phyloP scores from a whole-genome alignment of 2,329 filamentous ascomycete genomes.

The Orbilia oligospora region DNA sequence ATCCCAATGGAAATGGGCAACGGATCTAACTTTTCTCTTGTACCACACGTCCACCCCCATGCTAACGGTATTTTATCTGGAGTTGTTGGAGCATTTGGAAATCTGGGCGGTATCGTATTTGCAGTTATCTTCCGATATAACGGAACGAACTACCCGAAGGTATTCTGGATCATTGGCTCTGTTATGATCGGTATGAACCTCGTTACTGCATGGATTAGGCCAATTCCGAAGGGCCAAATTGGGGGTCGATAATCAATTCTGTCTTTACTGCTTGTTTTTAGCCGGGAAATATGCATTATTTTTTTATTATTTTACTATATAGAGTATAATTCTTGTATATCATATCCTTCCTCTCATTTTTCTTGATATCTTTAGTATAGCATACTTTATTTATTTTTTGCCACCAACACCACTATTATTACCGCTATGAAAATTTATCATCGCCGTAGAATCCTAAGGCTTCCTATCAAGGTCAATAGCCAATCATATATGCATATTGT shows the following conservation, averaged over 20 bases:
- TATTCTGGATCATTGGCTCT: constrained; percentile 85
- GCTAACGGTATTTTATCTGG: constrained; percentile 85
- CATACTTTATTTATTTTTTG: constrained; percentile 6
- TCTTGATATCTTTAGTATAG: constrained; percentile 2
- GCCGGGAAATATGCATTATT: not conserved
- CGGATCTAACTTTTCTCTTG: constrained; percentile 86
- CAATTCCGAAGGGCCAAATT: constrained; percentile 72
- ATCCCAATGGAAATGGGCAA: constrained; percentile 89
- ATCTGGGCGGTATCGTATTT: constrained; percentile 87
- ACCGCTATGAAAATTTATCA: not conserved
- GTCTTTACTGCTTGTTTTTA: not conserved
- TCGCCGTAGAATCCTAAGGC: not conserved
- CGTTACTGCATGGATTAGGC: constrained; percentile 75
- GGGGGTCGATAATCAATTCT: constrained; percentile 67
- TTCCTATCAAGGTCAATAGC: not conserved
- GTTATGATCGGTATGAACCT: constrained; percentile 81
- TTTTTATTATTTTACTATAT: not conserved
- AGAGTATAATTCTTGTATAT: constrained; percentile 6
- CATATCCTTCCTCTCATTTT: constrained; percentile 3
- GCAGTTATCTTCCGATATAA: constrained; percentile 85
- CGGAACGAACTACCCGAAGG: constrained; percentile 76
- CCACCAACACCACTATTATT: not conserved
- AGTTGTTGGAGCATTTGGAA: constrained; percentile 83
- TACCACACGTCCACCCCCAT: constrained; percentile 86
- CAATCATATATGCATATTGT: not conserved